A percentile compares a stretch with the other conserved stretches of the same genome.
phyloP scores from a whole-genome alignment of 1,284 basidiomycete genomes.

The Rhodotorula sp. region DNA sequence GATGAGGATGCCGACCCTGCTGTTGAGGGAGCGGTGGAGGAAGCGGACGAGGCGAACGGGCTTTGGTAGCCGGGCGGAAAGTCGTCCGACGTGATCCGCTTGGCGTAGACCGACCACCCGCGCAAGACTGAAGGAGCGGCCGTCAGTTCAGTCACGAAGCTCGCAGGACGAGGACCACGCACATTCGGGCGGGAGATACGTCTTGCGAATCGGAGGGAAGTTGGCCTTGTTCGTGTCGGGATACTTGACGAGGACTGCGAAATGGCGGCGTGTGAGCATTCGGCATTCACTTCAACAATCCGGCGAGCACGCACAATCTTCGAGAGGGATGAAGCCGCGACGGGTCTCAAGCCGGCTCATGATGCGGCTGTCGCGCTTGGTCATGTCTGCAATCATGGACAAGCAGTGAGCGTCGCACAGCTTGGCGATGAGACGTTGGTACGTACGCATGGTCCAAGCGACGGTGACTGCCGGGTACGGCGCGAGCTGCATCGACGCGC shows the following conservation, averaged over 20 bases:
- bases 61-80: neutral
- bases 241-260: constrained; percentile 20
- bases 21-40: neutral
- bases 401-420: neutral
- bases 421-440: neutral
- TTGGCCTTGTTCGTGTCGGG: constrained; percentile 5
- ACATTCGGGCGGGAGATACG: constrained; percentile 26
- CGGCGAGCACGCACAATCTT: constrained; percentile 21
- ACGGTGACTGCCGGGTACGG: constrained; percentile 12
- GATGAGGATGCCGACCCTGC: neutral
- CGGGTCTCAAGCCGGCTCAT: constrained; percentile 35
- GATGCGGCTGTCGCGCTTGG: constrained; percentile 34
- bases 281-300: no score
- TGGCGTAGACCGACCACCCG: constrained; percentile 29
- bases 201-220: constrained; percentile 19
- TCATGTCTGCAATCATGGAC: constrained; percentile 15
- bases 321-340: constrained; percentile 32
- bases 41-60: no score
- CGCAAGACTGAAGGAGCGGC: constrained; percentile 16
- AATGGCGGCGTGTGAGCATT: no score
- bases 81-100: constrained; percentile 11
- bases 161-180: neutral
- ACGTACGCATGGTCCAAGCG: constrained; percentile 33
- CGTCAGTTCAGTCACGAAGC: no score
- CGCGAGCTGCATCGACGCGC: neutral